Evolutionary conservation across 2,329 filamentous ascomycete genomes (phyloP).

Genomic region (Colletotrichum liaoningense): DNA sequence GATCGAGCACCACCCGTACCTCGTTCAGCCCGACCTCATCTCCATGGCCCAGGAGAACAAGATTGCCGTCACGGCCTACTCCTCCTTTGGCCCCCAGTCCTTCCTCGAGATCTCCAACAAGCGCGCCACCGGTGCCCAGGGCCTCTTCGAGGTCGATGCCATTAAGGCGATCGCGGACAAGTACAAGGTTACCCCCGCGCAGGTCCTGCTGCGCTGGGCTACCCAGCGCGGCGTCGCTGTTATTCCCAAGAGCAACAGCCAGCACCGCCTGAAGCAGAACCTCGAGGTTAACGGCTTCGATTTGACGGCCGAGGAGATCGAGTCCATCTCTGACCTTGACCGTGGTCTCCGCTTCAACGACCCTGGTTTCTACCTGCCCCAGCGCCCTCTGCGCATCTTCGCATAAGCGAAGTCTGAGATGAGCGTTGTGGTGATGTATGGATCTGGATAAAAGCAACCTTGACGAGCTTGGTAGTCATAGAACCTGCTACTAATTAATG

Average conservation of each 20-base stretch:
- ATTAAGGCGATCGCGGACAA: conserved; percentile 65
- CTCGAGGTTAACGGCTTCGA: conserved; percentile 68
- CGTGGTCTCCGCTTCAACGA: conserved; percentile 71
- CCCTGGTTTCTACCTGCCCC: conserved; percentile 52
- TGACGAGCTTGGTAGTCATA: neutral
- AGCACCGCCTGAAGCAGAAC: conserved; percentile 62
- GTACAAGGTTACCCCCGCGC: conserved; percentile 69
- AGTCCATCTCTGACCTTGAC: conserved; percentile 66
- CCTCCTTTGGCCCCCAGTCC: conserved; percentile 70
- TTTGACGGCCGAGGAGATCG: conserved; percentile 64
- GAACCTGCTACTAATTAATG: conserved; percentile 16
- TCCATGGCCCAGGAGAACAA: conserved; percentile 66
- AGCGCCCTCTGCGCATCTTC: conserved; percentile 65
- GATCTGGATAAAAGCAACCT: neutral
- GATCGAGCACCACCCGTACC: conserved; percentile 78
- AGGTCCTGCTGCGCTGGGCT: conserved; percentile 75
- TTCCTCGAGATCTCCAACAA: conserved; percentile 47
- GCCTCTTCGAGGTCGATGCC: conserved; percentile 46
- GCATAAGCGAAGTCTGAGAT: conserved; percentile 45
- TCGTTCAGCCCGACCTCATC: conserved; percentile 68
- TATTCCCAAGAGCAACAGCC: conserved; percentile 72
- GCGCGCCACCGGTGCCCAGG: conserved; percentile 41
- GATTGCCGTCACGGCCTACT: conserved; percentile 74
- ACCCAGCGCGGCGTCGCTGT: conserved; percentile 73
- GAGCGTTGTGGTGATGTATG: neutral